These are phyloP conservation scores for Phytopythium montanum DNA, from an alignment of 352 stramenopile species.

Conservation along the genomic window DNA sequence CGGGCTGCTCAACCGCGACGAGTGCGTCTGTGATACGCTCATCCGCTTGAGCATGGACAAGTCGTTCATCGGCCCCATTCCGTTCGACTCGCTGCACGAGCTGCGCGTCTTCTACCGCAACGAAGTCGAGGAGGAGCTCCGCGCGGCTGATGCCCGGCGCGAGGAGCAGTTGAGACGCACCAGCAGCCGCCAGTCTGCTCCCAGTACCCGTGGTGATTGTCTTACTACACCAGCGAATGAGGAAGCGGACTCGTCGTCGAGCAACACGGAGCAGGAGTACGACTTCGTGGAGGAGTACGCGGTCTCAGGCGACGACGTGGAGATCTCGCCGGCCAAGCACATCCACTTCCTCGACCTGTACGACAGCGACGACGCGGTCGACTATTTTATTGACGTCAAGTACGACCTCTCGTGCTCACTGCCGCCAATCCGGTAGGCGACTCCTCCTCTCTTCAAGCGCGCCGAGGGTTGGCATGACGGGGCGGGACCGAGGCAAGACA, in stretches of 20 bases:
- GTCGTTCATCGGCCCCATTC: constrained; percentile 69
- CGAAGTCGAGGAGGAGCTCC: constrained; percentile 56
- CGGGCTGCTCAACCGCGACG: constrained; percentile 68
- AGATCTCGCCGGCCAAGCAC: constrained; percentile 43
- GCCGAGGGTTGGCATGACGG: neutral
- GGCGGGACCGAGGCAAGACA: no score
- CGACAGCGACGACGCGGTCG: constrained; percentile 41
- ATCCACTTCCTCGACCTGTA: constrained; percentile 67
- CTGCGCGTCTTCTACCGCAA: constrained; percentile 58
- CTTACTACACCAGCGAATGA: constrained; percentile 19
- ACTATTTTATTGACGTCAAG: constrained; percentile 74
- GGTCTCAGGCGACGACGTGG: constrained; percentile 33
- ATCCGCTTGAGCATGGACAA: constrained; percentile 79
- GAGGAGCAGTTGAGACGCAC: constrained; percentile 8
- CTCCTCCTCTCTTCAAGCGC: no score
- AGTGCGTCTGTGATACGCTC: constrained; percentile 81
- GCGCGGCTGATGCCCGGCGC: constrained; percentile 29
- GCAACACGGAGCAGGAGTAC: constrained; percentile 49
- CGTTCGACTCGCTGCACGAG: constrained; percentile 72
- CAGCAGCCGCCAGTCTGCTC: neutral
- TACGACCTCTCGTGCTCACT: constrained; percentile 31
- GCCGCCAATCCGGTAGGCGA: constrained; percentile 3
- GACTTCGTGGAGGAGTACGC: constrained; percentile 78
- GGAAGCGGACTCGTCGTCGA: constrained; percentile 19
- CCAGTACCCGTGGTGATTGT: neutral